Evolutionary conservation across 805 yeast species (phyloP).

Genomic region (Saturnispora galanensis): DNA sequence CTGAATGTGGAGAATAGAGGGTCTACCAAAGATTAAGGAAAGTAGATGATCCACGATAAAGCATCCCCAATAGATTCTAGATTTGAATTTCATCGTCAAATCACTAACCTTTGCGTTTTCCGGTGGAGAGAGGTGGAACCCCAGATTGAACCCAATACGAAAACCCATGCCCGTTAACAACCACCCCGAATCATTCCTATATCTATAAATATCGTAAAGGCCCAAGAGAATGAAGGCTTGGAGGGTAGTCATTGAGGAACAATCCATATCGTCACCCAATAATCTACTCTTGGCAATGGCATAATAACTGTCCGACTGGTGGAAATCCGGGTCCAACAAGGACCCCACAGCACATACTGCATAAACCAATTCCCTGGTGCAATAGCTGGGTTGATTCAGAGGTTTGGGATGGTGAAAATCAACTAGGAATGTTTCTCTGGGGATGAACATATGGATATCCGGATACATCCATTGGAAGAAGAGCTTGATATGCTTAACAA

Average conservation of each 20-base stretch:
- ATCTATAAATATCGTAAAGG: conserved; percentile 52
- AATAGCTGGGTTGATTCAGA: conserved; percentile 30
- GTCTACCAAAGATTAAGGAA: conserved; percentile 49
- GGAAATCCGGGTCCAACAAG: conserved; percentile 29
- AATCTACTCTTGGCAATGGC: conserved; percentile 36
- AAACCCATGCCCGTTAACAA: conserved; percentile 53
- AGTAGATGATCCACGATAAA: conserved; percentile 57
- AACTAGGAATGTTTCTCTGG: conserved; percentile 49
- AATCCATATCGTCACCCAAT: conserved; percentile 30
- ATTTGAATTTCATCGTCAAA: conserved; percentile 45
- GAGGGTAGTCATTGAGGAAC: conserved; percentile 42
- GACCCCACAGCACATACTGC: conserved; percentile 55
- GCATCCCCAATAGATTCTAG: conserved; percentile 59
- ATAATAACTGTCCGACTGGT: conserved; percentile 34
- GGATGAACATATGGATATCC: conserved; percentile 52
- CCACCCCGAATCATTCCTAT: conserved; percentile 52
- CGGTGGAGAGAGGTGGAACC: conserved; percentile 52
- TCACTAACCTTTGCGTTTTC: conserved; percentile 27
- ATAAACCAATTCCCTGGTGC: conserved; percentile 43
- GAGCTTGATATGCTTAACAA: conserved; percentile 16
- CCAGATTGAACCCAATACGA: conserved; percentile 56
- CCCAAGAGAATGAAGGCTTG: conserved; percentile 52
- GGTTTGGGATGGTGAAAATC: conserved; percentile 49
- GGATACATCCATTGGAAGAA: conserved; percentile 60
- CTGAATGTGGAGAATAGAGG: conserved; percentile 42